Conservation (phyloP, 140 eudicot genomes). For the Oenanthe javanica region DNA sequence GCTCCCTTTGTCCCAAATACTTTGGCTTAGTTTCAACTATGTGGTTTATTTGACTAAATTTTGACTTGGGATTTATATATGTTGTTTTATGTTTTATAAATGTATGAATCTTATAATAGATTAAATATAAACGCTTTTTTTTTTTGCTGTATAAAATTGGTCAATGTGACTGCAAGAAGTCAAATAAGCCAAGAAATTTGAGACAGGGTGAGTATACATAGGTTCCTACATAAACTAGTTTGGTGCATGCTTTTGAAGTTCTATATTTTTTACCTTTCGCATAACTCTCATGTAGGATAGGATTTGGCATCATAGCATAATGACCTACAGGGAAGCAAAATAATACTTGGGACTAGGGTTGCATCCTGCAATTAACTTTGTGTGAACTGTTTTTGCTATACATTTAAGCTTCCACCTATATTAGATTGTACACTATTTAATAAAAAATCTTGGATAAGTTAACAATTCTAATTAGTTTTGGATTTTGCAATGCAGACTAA, state of each 20-base stretch:
- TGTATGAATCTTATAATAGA: not conserved
- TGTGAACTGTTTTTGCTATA: not conserved
- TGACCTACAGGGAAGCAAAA: too few species aligned
- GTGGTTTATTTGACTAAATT: not conserved
- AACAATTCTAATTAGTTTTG: not conserved
- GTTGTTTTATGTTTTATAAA: not conserved
- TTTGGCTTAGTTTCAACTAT: not conserved
- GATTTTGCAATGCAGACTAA: conserved; percentile 42
- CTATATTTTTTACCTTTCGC: not conserved
- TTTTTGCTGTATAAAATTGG: not conserved
- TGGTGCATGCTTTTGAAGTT: not conserved
- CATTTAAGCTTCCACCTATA: not conserved
- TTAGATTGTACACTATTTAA: not conserved
- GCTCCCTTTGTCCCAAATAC: not conserved
- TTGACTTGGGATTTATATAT: not conserved
- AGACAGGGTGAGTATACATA: not conserved
- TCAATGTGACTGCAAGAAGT: not conserved
- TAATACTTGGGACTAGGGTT: too few species aligned
- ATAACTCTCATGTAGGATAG: not conserved
- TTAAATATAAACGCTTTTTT: not conserved
- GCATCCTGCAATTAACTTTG: not conserved
- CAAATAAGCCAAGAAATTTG: not conserved
- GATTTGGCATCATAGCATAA: not conserved
- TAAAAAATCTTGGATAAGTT: not conserved
- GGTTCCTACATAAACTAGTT: not conserved